Evolutionary conservation across 768 basidiomycete genomes (phyloP).

Genomic region (Cystofilobasidium macerans): DNA sequence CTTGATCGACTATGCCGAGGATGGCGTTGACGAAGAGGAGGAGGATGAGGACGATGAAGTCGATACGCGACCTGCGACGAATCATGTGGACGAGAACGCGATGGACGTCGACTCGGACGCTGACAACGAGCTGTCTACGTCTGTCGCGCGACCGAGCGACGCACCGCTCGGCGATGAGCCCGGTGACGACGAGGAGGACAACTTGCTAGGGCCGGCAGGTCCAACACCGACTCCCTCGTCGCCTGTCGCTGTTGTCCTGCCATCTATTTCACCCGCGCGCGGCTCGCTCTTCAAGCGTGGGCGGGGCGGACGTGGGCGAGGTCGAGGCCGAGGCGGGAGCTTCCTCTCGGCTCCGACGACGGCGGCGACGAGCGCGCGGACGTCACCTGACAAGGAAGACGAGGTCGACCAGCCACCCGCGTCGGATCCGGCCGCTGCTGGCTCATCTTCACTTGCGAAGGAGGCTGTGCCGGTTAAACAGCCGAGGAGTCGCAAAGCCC

Average conservation of each 20-base stretch:
- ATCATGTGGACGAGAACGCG: background rate
- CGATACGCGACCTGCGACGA: background rate
- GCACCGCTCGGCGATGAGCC: too few species aligned
- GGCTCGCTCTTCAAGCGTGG: background rate
- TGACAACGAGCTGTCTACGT: background rate
- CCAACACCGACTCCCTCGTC: too few species aligned
- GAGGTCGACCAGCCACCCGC: background rate
- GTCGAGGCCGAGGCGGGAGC: too few species aligned
- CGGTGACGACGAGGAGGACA: too few species aligned
- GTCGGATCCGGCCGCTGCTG: background rate
- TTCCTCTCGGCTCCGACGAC: background rate
- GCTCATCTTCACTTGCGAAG: background rate
- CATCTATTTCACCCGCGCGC: too few species aligned
- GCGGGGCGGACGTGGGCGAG: background rate
- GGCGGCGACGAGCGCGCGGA: background rate
- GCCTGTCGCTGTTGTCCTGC: too few species aligned
- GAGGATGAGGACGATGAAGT: background rate
- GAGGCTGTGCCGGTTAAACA: background rate
- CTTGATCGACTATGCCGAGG: background rate
- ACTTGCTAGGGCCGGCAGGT: too few species aligned
- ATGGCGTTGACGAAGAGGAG: background rate
- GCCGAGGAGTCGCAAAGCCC: background rate
- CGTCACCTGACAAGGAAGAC: background rate
- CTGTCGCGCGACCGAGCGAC: background rate
- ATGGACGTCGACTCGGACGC: slow-evolving; percentile 1